phyloP scores from a whole-genome alignment of 192 early-diverging fungal genomes.

The Haplosporangium gracile region DNA sequence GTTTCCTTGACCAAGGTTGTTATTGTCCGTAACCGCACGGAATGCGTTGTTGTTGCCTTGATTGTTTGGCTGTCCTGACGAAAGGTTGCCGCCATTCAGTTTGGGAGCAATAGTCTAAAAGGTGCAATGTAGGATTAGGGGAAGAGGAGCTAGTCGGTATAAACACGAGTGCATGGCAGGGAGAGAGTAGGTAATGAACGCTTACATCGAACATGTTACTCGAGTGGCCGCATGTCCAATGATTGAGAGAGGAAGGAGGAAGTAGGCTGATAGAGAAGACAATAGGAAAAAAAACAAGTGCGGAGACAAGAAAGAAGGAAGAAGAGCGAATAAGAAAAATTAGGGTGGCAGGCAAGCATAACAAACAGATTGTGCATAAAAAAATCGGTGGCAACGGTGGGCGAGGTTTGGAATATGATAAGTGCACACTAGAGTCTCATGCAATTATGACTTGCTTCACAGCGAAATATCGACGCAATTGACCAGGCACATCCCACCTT shows the following conservation, averaged over 20 bases:
- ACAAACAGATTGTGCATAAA: too few relatives aligned
- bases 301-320: neutral
- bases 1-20: neutral
- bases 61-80: conserved; percentile 4
- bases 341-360: neutral
- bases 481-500: neutral
- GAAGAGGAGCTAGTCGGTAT: neutral
- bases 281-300: neutral
- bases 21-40: neutral
- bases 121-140: neutral
- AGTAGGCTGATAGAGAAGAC: neutral
- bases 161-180: neutral
- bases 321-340: neutral
- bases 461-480: neutral
- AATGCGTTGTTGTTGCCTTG: conserved; percentile 1
- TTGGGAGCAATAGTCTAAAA: conserved; percentile 20
- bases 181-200: neutral
- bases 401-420: neutral
- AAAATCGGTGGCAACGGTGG: conserved; percentile 10
- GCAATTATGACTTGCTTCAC: neutral
- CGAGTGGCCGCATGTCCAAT: conserved; percentile 15
- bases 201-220: conserved; percentile 33
- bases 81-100: conserved; percentile 32
- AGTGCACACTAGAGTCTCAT: neutral
- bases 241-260: neutral